phyloP scores from a whole-genome alignment of 305 asterid genomes.

The Salvia sclarea region DNA sequence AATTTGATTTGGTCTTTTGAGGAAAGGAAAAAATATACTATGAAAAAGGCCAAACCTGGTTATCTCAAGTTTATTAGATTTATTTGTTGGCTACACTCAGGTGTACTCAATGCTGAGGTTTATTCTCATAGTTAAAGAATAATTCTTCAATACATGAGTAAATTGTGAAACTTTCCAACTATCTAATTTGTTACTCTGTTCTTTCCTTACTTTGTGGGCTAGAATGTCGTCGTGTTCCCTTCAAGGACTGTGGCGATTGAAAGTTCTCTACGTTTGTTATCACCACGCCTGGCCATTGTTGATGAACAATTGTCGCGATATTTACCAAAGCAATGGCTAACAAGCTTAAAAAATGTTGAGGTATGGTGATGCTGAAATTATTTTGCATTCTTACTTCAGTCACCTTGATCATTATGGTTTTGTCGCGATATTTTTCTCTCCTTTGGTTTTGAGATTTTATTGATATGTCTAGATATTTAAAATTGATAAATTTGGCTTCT shows the following conservation, averaged over 20 bases:
- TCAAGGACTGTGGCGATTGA: conserved; percentile 24
- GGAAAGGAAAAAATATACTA: not conserved
- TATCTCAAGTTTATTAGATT: not conserved
- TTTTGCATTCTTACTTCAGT: not conserved
- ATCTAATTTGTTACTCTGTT: conserved; percentile 4
- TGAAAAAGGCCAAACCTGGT: not conserved
- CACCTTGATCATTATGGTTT: not conserved
- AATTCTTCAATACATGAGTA: not conserved
- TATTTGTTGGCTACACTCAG: not conserved
- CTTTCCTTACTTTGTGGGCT: not conserved
- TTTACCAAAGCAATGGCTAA: conserved; percentile 18
- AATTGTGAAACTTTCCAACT: not conserved
- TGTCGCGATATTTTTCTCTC: not conserved
- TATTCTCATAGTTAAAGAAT: not conserved
- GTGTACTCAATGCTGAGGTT: not conserved
- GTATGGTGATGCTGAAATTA: not conserved
- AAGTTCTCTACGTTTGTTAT: conserved; percentile 20
- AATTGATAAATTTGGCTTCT: not conserved
- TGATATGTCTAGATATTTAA: not conserved
- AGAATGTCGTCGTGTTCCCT: conserved; percentile 23
- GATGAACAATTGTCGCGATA: conserved; percentile 14
- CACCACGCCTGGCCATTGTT: conserved; percentile 23
- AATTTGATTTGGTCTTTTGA: not conserved
- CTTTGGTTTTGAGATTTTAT: not conserved
- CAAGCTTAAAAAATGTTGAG: conserved; percentile 18